phyloP scores from a whole-genome alignment of 2,329 filamentous ascomycete genomes.

The Trichoderma breve region DNA sequence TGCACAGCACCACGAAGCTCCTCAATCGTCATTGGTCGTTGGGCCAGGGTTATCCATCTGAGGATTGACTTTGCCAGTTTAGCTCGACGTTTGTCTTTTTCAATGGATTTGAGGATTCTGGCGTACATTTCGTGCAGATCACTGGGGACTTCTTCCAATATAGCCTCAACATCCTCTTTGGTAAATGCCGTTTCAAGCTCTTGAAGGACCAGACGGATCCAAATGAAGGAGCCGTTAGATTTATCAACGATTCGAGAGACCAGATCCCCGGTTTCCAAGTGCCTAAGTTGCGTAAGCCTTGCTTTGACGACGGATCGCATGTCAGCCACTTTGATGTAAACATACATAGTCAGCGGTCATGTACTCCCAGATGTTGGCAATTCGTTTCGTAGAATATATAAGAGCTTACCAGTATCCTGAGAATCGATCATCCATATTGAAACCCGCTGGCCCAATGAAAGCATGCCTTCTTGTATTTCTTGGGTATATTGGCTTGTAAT shows the following conservation, averaged over 20 bases:
- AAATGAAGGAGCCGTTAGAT: background rate
- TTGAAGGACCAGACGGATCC: background rate
- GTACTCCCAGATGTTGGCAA: background rate
- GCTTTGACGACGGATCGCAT: background rate
- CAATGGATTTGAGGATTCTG: background rate
- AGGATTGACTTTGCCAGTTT: conserved; percentile 7
- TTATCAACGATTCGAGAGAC: background rate
- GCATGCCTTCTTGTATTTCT: too few relatives aligned
- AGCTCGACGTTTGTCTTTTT: background rate
- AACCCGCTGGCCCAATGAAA: background rate
- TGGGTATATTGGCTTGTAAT: too few relatives aligned
- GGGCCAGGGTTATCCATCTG: background rate
- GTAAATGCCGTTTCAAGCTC: background rate
- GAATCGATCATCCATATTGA: background rate
- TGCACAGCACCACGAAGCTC: background rate
- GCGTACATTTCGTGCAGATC: conserved; percentile 8
- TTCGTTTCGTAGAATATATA: background rate
- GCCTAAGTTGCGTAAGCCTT: background rate
- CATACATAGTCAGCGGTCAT: background rate
- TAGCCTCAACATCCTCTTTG: background rate
- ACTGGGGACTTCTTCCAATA: background rate
- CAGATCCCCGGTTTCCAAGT: background rate
- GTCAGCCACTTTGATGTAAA: background rate
- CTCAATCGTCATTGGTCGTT: conserved; percentile 1
- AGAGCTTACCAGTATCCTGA: background rate